Evolutionary conservation across 2,329 filamentous ascomycete genomes (phyloP), one percentile per base, ranked within the genome.

Genomic region (Trichoderma endophyticum): DNA sequence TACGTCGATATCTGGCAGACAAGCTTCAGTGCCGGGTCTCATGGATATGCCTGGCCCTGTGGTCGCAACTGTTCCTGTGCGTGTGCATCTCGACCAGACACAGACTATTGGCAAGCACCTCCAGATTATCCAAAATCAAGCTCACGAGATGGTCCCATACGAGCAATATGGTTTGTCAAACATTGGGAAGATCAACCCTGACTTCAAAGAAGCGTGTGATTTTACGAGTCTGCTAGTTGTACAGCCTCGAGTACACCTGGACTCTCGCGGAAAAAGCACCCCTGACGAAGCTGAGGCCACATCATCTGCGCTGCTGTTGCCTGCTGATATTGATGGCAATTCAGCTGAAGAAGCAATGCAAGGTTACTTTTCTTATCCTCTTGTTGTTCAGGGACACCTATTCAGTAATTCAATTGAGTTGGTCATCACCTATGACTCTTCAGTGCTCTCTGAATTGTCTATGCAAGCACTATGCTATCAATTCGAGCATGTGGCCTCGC

Each of bases 91-190:
- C 2, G 60, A 73, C 11, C 71, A 67, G 15, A 71, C 15, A 4
- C 66, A 73, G 62, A 71, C 73, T 36, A 65, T 72, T 26, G 3
- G 51, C 24, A 18, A 43, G 9, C 70, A 56, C 15, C 34, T 74
- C 67, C 26, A 72, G 21, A 36, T 48, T 21, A 68, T 76, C 2
- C 74, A 75, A n/a, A 73, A 61, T n/a, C 72, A 75, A 12, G 73
- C 75, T 3, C 69, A 72, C 0, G 64, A 74, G 11, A 75, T 76
- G 73, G 75, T 77, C n/a, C 73, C 76, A 2, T 73, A 75, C 32
- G 76, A 77, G 34, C 76, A 77, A 18, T 65, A 71, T 15, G 75
- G 76, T 3, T 71, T 77, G 24, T 71, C 67, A 11, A 72, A 57
- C 32, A 72, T 72, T 48, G 67, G 64, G 6, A 72, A 72, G 43